Percentiles rank a stretch among this genome's conserved stretches.
Conservation (phyloP, 768 basidiomycete genomes). For the Amanita rimosa region DNA sequence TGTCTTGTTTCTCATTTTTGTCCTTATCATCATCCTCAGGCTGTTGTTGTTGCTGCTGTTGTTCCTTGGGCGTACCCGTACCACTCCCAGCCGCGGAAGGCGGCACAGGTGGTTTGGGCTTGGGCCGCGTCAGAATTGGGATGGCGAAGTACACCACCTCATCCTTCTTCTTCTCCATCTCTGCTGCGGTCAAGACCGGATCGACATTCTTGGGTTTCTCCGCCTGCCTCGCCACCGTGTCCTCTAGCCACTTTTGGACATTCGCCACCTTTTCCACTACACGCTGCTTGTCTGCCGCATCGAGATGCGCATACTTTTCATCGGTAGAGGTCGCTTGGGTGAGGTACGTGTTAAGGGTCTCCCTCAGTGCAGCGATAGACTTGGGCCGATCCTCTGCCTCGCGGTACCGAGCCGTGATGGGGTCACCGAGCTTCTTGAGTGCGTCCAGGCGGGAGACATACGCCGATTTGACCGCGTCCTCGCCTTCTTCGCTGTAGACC, state of each 20-base stretch:
- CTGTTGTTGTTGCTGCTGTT: conserved; percentile 28
- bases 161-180: conserved; percentile 86
- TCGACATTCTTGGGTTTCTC: conserved; percentile 87
- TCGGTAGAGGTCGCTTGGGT: conserved; percentile 72
- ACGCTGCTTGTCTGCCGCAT: conserved; percentile 74
- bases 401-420: conserved; percentile 70
- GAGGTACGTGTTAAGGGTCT: conserved; percentile 82
- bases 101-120: conserved; percentile 72
- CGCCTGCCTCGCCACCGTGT: conserved; percentile 76
- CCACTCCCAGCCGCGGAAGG: conserved; percentile 65
- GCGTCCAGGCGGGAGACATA: conserved; percentile 77
- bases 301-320: conserved; percentile 84
- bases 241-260: conserved; percentile 91
- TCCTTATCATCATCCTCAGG: conserved; percentile 25
- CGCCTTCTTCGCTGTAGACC: conserved; percentile 95
- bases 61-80: conserved; percentile 34
- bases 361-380: conserved; percentile 67
- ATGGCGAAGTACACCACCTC: conserved; percentile 85
- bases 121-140: conserved; percentile 85
- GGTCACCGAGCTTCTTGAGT: conserved; percentile 81
- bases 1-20: conserved; percentile 18
- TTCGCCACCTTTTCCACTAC: conserved; percentile 88
- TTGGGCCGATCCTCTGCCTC: conserved; percentile 75
- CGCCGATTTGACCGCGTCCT: conserved; percentile 92
- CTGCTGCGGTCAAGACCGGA: conserved; percentile 68